Conservation (phyloP, 371 early-diverging fungal species). For the Actinomucor elegans region DNA sequence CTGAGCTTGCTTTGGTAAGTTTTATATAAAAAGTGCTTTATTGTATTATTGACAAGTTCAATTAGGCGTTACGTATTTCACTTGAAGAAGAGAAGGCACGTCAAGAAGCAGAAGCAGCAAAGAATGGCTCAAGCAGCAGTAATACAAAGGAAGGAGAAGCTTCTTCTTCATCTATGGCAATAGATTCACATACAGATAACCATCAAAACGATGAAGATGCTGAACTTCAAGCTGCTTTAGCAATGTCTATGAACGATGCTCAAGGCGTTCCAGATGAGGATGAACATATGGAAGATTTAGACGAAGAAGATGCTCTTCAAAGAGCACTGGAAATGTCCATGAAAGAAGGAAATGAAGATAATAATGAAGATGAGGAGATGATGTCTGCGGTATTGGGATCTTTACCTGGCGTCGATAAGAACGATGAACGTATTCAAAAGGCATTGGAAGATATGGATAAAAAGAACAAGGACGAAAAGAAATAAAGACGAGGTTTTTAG, state of each 20-base stretch:
- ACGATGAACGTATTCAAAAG: conserved; percentile 83
- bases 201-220: conserved; percentile 43
- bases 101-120: conserved; percentile 73
- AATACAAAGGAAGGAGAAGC: conserved; percentile 34
- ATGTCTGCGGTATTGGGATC: conserved; percentile 76
- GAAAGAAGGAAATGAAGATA: conserved; percentile 45
- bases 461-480: conserved; percentile 49
- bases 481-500: conserved; percentile 11
- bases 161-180: conserved; percentile 49
- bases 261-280: conserved; percentile 47
- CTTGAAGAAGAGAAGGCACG: conserved; percentile 95
- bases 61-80: conserved; percentile 90
- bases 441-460: conserved; percentile 61
- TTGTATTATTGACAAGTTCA: neutral
- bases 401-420: conserved; percentile 87
- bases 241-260: conserved; percentile 64
- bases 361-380: conserved; percentile 41
- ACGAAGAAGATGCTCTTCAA: conserved; percentile 87
- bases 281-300: conserved; percentile 71
- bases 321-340: conserved; percentile 90
- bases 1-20: conserved; percentile 89
- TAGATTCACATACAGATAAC: conserved; percentile 30
- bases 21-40: neutral
- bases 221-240: conserved; percentile 61
- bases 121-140: conserved; percentile 32